Evolutionary conservation across 2,329 filamentous ascomycete species (phyloP), one percentile per base, ranked within the genome.

Genomic region (Aspergillus candidus): DNA sequence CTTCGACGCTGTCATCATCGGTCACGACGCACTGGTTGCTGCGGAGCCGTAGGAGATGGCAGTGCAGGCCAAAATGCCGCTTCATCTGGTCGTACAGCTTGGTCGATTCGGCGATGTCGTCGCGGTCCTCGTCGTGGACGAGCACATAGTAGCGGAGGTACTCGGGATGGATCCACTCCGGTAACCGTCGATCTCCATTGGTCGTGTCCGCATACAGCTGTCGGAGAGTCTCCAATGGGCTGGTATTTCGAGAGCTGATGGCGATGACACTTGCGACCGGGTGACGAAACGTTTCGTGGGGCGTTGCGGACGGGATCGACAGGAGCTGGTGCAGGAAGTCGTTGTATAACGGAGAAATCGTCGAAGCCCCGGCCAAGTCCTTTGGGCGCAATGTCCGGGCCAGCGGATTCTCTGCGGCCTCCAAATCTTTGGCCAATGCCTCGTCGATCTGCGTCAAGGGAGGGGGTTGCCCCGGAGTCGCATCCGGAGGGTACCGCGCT

Each of bases 1-100:
- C 74, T 41, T 82, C 80, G 56, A 88, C 80, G 58, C 87, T 91
- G 60, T 97, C 91, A 62, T 96, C 90, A 63, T 97, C 93, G 1
- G 88, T 90, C 50, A 90, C 82, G 31, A 88, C 83, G 64, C 88
- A 91, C 61, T 89, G 86, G 32, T 82, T 85, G 58, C 88, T 94
- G 55, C 91, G 80, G 40, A 98, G 72, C 51, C 94, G 77, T 30
- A 98, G 74, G 10, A 98, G 75, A 67, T 98, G 93, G 62, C 93
- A 98, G 67, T 98, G 90, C 38, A 97, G 73, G 2, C 93, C 93
- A 52, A 98, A 88, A 68, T 96, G 88, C n/a, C 93, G 82, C 69
- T 97, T 98, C 94, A 98, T 98, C 66, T 96, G 88, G 56, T 98
- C 93, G 66, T 95, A 98, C 22, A 97, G 74, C 13, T 82, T 80